These are phyloP conservation scores for Neophaeococcomyces aloes DNA, from an alignment of 2,329 filamentous ascomycete species.

Conservation along the genomic window DNA sequence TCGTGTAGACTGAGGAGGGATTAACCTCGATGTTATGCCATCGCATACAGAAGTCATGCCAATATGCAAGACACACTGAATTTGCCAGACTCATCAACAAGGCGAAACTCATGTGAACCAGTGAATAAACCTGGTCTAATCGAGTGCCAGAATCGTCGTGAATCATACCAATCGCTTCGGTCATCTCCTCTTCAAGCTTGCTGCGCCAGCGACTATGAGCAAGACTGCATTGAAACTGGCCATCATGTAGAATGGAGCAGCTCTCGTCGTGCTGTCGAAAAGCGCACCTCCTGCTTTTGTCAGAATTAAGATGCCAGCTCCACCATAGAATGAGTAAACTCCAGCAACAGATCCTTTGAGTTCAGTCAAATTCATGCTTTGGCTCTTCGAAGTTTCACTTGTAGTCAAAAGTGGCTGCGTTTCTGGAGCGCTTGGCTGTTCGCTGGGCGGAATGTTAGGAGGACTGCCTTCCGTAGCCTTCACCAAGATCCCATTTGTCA, in stretches of 20 bases:
- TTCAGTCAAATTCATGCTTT: conserved; percentile 32
- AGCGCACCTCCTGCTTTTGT: conserved; percentile 83
- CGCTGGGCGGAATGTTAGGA: conserved; percentile 1
- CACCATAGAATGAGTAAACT: conserved; percentile 84
- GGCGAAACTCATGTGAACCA: conserved; percentile 19
- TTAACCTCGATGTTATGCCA: conserved; percentile 41
- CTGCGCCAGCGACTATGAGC: conserved; percentile 30
- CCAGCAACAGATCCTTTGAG: conserved; percentile 93
- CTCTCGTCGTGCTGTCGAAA: conserved; percentile 64
- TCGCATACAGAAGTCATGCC: conserved; percentile 42
- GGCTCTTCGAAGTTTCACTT: conserved; percentile 15
- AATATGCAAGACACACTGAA: conserved; percentile 36
- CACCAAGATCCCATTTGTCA: conserved; percentile 66
- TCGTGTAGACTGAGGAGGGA: conserved; percentile 33
- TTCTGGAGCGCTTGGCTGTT: neutral
- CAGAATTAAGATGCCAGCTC: conserved; percentile 76
- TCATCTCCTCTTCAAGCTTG: conserved; percentile 7
- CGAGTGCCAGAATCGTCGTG: too few relatives aligned
- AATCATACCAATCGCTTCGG: conserved; percentile 7
- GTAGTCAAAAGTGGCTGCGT: conserved; percentile 6
- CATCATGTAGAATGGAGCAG: conserved; percentile 91
- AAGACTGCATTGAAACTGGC: conserved; percentile 72
- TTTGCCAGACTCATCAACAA: conserved; percentile 39
- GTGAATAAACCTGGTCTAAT: neutral
- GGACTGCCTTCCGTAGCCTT: conserved; percentile 25